Conservation (phyloP, 768 basidiomycete species). For the Lentinula lateritia region DNA sequence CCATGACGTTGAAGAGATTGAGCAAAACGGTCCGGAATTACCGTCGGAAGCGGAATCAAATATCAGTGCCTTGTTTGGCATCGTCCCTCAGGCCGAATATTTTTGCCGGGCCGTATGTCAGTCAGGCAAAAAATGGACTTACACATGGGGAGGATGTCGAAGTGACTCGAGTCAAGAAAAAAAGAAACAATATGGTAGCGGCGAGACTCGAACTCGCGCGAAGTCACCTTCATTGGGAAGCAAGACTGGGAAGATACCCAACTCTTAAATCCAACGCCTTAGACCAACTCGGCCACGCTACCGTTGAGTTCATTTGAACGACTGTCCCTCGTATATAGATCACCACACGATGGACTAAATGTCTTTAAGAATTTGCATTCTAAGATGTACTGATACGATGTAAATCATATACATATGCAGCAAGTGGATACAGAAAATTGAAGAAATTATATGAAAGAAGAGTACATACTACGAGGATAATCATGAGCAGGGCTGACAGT, state of each 20-base stretch:
- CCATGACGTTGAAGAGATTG: background rate
- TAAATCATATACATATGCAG: conserved; percentile 81
- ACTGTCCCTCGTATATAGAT: background rate
- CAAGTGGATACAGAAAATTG: conserved; percentile 7
- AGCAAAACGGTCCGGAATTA: background rate
- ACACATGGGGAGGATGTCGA: background rate
- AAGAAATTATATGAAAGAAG: conserved; percentile 7
- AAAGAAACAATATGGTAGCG: conserved; percentile 5
- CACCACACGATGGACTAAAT: too few relatives aligned
- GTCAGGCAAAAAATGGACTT: background rate
- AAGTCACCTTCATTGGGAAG: conserved; percentile 8
- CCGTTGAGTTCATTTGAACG: background rate
- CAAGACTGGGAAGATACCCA: background rate
- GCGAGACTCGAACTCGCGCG: conserved; percentile 9
- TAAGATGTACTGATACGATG: conserved; percentile 94
- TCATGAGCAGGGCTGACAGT: conserved; percentile 1
- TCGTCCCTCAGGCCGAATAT: background rate
- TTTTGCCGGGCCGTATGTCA: background rate
- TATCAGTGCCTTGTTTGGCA: background rate
- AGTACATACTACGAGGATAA: background rate
- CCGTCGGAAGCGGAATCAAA: background rate
- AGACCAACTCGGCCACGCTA: conserved; percentile 11
- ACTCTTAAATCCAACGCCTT: conserved; percentile 9
- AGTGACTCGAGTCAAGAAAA: background rate
- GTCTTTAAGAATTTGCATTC: conserved; percentile 30